Conservation (phyloP, 1,284 basidiomycete genomes). For the Phellinidium pouzarii region DNA sequence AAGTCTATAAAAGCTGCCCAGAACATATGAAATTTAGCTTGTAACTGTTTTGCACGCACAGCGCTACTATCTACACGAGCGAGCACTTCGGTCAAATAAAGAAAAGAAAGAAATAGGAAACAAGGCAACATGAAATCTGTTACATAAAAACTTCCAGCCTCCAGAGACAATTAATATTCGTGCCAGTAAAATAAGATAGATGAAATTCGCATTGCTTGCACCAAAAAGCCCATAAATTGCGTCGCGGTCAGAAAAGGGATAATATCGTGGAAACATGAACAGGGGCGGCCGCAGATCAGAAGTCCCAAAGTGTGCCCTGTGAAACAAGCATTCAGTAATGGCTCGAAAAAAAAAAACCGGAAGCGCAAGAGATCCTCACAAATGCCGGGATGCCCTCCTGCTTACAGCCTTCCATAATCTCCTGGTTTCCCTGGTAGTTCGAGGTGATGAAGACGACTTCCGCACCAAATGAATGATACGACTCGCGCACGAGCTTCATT, state of each 20-base stretch:
- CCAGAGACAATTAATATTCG: neutral
- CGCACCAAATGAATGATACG: slow-evolving; percentile 33
- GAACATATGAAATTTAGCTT: neutral
- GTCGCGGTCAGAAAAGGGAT: neutral
- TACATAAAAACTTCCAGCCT: neutral
- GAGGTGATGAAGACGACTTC: slow-evolving; percentile 66
- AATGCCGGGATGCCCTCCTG: slow-evolving; percentile 56
- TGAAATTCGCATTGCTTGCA: neutral
- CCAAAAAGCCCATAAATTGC: neutral
- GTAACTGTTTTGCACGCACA: neutral
- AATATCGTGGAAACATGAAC: neutral
- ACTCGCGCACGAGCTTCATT: slow-evolving; percentile 35
- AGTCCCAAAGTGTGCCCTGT: slow-evolving; percentile 40
- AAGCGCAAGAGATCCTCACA: slow-evolving; percentile 28
- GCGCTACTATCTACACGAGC: neutral
- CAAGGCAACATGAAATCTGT: neutral
- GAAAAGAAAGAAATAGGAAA: neutral
- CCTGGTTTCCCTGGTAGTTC: slow-evolving; percentile 53
- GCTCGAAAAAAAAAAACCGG: neutral
- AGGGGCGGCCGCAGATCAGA: slow-evolving; percentile 24
- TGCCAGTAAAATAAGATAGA: neutral
- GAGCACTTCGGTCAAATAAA: neutral
- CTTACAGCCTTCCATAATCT: slow-evolving; percentile 66
- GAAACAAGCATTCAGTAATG: neutral
- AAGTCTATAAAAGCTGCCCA: neutral